Conservation (phyloP, 164 flowering plant species). For the Santalum album region DNA sequence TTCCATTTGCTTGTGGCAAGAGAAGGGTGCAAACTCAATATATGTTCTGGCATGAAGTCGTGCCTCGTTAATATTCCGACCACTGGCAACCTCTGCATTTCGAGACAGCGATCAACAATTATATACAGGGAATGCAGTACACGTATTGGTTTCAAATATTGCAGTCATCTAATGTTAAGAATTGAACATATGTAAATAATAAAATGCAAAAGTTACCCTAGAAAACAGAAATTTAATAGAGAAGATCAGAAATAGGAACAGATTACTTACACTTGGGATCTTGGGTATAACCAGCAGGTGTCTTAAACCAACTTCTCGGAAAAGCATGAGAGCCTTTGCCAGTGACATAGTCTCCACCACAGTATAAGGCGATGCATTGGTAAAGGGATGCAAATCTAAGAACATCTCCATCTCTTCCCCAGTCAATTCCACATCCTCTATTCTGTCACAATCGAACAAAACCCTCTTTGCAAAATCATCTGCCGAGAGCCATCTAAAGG, state of each 20-base stretch:
- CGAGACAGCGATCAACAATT: background rate
- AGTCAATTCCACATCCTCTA: slow-evolving; percentile 55
- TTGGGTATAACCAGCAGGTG: slow-evolving; percentile 82
- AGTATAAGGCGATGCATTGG: slow-evolving; percentile 83
- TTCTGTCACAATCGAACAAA: slow-evolving; percentile 37
- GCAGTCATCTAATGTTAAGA: too few relatives aligned
- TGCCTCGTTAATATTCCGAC: slow-evolving; percentile 88
- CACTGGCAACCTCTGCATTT: slow-evolving; percentile 67
- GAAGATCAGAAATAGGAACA: background rate
- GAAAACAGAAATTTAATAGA: background rate
- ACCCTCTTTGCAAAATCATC: slow-evolving; percentile 79
- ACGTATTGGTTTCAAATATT: too few relatives aligned
- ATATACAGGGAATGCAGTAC: background rate
- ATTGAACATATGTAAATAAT: background rate
- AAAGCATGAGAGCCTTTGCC: slow-evolving; percentile 76
- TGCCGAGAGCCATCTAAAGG: slow-evolving; percentile 32
- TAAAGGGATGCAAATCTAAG: slow-evolving; percentile 77
- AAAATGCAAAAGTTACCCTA: background rate
- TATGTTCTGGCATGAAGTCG: slow-evolving; percentile 84
- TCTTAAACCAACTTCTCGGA: slow-evolving; percentile 80
- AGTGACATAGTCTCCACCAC: slow-evolving; percentile 92
- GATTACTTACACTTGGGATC: slow-evolving; percentile 52
- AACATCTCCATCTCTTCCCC: slow-evolving; percentile 90
- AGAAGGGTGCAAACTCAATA: slow-evolving; percentile 54
- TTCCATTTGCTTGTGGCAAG: slow-evolving; percentile 56